Conservation (phyloP, 228 moss, liverwort and hornwort species). For the Sphagnum fallax region DNA sequence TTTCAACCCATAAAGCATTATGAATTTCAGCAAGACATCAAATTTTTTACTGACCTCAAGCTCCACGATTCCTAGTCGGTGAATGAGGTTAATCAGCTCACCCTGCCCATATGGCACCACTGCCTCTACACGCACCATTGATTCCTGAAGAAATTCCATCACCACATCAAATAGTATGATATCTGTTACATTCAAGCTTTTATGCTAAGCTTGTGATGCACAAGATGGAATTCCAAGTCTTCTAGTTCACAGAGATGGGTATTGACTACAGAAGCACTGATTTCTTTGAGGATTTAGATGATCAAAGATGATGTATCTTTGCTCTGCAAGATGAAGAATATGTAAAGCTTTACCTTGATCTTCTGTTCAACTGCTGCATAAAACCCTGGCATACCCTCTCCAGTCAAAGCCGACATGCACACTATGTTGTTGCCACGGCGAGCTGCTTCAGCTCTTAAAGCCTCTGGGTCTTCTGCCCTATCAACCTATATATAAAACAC, state of each 20-base stretch:
- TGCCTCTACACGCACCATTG: conserved; percentile 88
- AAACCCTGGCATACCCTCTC: conserved; percentile 82
- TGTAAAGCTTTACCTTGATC: conserved; percentile 56
- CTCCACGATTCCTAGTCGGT: conserved; percentile 88
- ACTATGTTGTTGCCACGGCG: conserved; percentile 56
- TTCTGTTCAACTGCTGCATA: conserved; percentile 61
- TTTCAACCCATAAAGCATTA: not conserved
- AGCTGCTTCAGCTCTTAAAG: conserved; percentile 58
- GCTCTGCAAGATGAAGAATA: not conserved
- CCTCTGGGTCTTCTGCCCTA: conserved; percentile 58
- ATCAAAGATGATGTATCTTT: too few relatives aligned
- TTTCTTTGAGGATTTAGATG: too few relatives aligned
- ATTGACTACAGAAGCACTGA: too few relatives aligned
- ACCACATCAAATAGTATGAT: not conserved
- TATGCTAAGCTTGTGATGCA: too few relatives aligned
- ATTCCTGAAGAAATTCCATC: conserved; percentile 39
- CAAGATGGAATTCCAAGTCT: too few relatives aligned
- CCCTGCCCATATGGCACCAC: conserved; percentile 87
- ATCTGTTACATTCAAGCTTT: too few relatives aligned
- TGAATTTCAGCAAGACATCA: not conserved
- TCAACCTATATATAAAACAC: conserved; percentile 50
- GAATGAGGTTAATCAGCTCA: conserved; percentile 78
- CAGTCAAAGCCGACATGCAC: conserved; percentile 88
- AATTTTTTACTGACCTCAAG: conserved; percentile 52
- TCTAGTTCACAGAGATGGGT: too few relatives aligned